Base-by-base conservation (phyloP, 2,329 filamentous ascomycete genomes). In the Trichoderma semiorbis region DNA sequence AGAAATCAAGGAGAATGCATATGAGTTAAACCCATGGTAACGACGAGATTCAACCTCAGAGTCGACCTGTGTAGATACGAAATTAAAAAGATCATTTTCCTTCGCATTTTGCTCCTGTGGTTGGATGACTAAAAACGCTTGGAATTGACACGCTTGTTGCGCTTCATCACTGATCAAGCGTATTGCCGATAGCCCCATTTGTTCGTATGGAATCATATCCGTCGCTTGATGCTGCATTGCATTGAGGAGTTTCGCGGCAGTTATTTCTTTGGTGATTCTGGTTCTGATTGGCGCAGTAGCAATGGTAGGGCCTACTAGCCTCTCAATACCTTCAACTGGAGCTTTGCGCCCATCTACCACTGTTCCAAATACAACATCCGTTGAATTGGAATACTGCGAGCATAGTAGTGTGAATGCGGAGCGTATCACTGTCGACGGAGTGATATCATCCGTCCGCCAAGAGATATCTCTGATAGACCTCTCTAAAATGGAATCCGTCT, bases 331-430 rank as follows among this genome's bases (percentile, higher is more conserved):
- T 34, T 32, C 32, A 24, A 71, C 62, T 14, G 69, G 26, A n/a
- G 62, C 60, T 11, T 71, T 71, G 43, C 69, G 60, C n/a, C 69
- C 69, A 43, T 36, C 32, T 12, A 71, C 61, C 18, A 60, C 50
- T 21, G 69, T 32, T 12, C 69, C 69, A 60, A 71, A 71, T 47
- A 71, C 69, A 18, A 71, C 50, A 36, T 71, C 69, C 18, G 21
- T 21, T 14, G 62, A 66, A 50, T 60, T 67, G 8, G 69, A 58
- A 32, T 66, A 66, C 18, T 67, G 62, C 11, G 61, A 66, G 53
- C 43, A 58, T 21, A 71, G 30, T 10, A 71, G 34, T 7, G 69
- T 26, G 18, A 57, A 67, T 18, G 62, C 61, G 6, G 61, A 16
- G 12, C 62, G 61, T 16, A 71, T 67, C 18, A 67, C 28, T 16